Conservation (phyloP, 2,329 filamentous ascomycete genomes). For the Coniochaeta sp. region DNA sequence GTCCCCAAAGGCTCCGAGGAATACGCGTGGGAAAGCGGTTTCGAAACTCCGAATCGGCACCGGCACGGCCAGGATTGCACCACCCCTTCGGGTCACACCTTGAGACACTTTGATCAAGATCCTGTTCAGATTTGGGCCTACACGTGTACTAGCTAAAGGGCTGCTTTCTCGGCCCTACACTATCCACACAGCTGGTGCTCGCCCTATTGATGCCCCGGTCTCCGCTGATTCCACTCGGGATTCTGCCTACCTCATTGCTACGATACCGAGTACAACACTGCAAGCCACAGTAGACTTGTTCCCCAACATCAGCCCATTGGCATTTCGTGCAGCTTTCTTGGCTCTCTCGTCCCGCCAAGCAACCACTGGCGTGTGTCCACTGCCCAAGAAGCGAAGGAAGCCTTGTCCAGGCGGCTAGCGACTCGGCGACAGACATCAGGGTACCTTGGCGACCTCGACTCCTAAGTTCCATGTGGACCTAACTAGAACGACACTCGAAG, state of each 20-base stretch:
- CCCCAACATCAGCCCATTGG: background rate
- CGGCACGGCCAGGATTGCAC: background rate
- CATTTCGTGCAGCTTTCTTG: background rate
- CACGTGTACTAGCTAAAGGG: background rate
- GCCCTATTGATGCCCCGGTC: background rate
- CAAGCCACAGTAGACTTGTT: background rate
- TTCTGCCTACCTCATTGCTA: background rate
- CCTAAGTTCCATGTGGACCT: background rate
- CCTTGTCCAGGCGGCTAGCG: background rate
- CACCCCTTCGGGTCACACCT: background rate
- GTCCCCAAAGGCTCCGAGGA: background rate
- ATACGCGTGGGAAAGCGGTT: too few species aligned
- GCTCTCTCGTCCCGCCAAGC: background rate
- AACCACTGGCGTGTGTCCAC: background rate
- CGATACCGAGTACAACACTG: background rate
- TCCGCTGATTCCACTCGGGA: background rate
- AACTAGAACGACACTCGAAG: background rate
- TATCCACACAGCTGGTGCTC: background rate
- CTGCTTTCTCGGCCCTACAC: background rate
- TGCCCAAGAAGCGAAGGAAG: background rate
- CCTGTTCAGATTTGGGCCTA: background rate
- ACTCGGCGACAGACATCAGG: background rate
- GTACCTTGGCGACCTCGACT: background rate
- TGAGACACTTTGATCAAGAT: background rate
- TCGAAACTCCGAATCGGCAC: background rate